These are phyloP conservation scores for Plasmodium sp. DNA, from an alignment of 169 alveolate species.

Conservation along the genomic window DNA sequence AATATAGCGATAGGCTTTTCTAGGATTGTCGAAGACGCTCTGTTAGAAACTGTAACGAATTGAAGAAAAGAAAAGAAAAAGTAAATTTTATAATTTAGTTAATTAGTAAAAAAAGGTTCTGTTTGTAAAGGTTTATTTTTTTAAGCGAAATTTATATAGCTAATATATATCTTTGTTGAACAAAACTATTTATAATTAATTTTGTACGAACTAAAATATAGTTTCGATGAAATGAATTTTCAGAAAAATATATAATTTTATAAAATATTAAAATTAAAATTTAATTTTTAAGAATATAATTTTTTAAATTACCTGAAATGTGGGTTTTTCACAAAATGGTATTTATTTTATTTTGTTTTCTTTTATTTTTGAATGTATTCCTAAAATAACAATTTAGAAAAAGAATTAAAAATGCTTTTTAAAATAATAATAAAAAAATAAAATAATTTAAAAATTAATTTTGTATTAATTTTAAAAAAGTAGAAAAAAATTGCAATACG, in stretches of 20 bases:
- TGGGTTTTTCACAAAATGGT: not conserved
- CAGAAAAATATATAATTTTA: not conserved
- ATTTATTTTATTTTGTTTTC: not conserved
- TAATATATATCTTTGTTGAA: not conserved
- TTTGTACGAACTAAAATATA: not conserved
- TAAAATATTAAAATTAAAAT: not conserved
- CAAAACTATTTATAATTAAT: not conserved
- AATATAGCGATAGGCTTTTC: not conserved
- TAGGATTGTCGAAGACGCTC: not conserved
- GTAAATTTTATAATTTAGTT: not conserved
- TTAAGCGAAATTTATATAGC: not conserved
- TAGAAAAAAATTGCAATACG: not conserved
- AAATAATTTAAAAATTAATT: not conserved
- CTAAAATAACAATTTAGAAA: not conserved
- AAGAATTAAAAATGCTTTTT: not conserved
- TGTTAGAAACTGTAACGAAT: not conserved
- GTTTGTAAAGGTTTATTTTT: not conserved
- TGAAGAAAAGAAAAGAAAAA: not conserved
- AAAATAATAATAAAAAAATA: not conserved
- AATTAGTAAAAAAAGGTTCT: not conserved
- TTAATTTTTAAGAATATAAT: not conserved
- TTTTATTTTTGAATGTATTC: not conserved
- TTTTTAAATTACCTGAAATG: not conserved
- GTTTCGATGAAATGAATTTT: not conserved
- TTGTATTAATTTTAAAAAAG: not conserved